Evolutionary conservation across 1,139 yeast genomes (phyloP), one percentile per base, ranked within the genome.

Genomic region (Pneumocystis wakefieldiae): DNA sequence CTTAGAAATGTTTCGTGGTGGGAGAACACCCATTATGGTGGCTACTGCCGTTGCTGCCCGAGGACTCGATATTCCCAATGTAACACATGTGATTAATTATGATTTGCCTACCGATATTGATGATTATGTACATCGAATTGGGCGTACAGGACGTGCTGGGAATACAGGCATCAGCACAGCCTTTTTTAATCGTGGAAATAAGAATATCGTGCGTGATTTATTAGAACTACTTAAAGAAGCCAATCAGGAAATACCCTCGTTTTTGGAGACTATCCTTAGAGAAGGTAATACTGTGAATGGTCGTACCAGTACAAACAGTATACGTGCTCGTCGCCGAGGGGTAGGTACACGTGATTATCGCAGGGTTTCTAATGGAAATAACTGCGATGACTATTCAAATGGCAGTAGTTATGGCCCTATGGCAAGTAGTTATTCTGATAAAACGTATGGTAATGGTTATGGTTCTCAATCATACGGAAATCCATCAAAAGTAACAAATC

Each of bases 61-160:
- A 83, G 98, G 98, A 80, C 83, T 92, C 76, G 98, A 92, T 84
- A 92, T 92, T 81, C 97, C 98, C 75, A 92, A 92, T 75, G 98
- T 92, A 71, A 86, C 95, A 60, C 97, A 91, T 75, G 98, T 92
- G 73, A 87, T 92, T 78, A 92, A 92, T 82, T 92, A 86, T 75
- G 98, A 92, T 75, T 82, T 92, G 76, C 98, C 98, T 74, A 81
- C 88, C 74, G 97, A 92, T 77, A 87, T 91, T 73, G 98, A 92
- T 77, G 98, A 92, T 78, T 92, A 92, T 75, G 98, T 92, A 68
- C 98, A 92, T 80, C 88, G 98, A 81, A 92, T 92, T 75, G 98
- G 98, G 82, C 94, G 98, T 86, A 92, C 98, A 73, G 98, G 98
- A 78, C 95, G 98, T 85, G 98, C 98, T 73, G 98, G 98, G 82